Conservation (phyloP, 768 basidiomycete species). For the Trametes sanguinea region DNA sequence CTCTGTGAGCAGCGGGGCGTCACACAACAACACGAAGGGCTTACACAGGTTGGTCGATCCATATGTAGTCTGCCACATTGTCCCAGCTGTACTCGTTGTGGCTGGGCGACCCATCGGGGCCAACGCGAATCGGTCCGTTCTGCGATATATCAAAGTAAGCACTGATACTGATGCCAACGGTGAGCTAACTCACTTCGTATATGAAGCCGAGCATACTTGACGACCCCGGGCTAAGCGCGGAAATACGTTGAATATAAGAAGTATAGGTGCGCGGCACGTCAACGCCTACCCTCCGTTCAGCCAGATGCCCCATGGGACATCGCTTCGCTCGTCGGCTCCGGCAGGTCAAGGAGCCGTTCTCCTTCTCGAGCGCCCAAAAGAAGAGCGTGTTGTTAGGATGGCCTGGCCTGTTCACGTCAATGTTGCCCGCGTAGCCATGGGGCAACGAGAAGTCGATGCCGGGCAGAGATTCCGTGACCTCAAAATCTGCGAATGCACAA, state of each 20-base stretch:
- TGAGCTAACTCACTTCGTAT: slow-evolving; percentile 46
- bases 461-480: slow-evolving; percentile 38
- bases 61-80: slow-evolving; percentile 63
- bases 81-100: slow-evolving; percentile 61
- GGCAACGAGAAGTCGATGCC: slow-evolving; percentile 36
- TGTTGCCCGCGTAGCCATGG: slow-evolving; percentile 41
- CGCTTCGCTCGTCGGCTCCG: slow-evolving; percentile 23
- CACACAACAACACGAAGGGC: neutral
- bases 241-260: neutral
- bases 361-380: slow-evolving; percentile 43
- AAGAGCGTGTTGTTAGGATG: slow-evolving; percentile 42
- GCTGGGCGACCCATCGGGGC: slow-evolving; percentile 48
- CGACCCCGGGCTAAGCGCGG: slow-evolving; percentile 54
- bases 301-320: slow-evolving; percentile 42
- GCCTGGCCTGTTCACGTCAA: slow-evolving; percentile 34
- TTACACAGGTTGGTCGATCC: slow-evolving; percentile 74
- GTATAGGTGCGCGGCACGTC: neutral
- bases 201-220: slow-evolving; percentile 68
- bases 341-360: slow-evolving; percentile 40
- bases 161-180: neutral
- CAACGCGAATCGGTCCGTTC: slow-evolving; percentile 72
- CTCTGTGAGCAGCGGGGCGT: neutral
- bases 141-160: slow-evolving; percentile 27
- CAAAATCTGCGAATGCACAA: slow-evolving; percentile 32
- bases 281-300: slow-evolving; percentile 38